Conservation (phyloP, 2,329 filamentous ascomycete genomes). For the Drechslerella dactyloides region DNA sequence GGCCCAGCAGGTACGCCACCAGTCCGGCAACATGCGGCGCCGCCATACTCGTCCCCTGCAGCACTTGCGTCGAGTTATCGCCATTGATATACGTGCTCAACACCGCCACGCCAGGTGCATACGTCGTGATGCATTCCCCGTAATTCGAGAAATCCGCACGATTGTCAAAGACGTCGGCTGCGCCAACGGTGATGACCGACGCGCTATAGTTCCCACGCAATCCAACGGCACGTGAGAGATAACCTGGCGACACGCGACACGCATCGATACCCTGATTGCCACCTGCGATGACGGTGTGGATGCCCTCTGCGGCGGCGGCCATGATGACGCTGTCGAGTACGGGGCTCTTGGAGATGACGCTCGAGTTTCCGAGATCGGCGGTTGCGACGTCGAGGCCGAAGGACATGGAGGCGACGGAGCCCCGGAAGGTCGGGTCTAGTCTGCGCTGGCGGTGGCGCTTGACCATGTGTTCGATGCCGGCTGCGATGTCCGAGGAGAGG, state of each 20-base stretch:
- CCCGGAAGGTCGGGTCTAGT: slow-evolving; percentile 56
- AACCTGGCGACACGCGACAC: slow-evolving; percentile 56
- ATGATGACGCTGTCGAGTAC: slow-evolving; percentile 64
- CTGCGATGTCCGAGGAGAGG: slow-evolving; percentile 59
- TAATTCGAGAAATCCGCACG: slow-evolving; percentile 60
- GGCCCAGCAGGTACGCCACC: slow-evolving; percentile 66
- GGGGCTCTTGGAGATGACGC: slow-evolving; percentile 55
- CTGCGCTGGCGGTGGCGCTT: slow-evolving; percentile 60
- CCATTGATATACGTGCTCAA: slow-evolving; percentile 63
- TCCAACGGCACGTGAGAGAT: slow-evolving; percentile 57
- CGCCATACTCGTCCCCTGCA: slow-evolving; percentile 64
- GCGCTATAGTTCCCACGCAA: slow-evolving; percentile 62
- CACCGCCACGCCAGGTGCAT: slow-evolving; percentile 65
- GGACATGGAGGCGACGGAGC: slow-evolving; percentile 65
- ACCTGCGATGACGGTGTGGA: slow-evolving; percentile 60
- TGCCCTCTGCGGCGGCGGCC: slow-evolving; percentile 59
- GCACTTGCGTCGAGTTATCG: slow-evolving; percentile 61
- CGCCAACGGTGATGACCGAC: slow-evolving; percentile 59
- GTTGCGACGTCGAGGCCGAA: slow-evolving; percentile 61
- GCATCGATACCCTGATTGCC: slow-evolving; percentile 57
- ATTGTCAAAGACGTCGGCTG: slow-evolving; percentile 56
- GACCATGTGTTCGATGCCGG: slow-evolving; percentile 59
- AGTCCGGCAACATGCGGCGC: slow-evolving; percentile 72
- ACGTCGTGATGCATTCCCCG: slow-evolving; percentile 65
- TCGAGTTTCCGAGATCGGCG: slow-evolving; percentile 42